phyloP scores from a whole-genome alignment of 1,139 yeast species.

The Kazachstania sp. region DNA sequence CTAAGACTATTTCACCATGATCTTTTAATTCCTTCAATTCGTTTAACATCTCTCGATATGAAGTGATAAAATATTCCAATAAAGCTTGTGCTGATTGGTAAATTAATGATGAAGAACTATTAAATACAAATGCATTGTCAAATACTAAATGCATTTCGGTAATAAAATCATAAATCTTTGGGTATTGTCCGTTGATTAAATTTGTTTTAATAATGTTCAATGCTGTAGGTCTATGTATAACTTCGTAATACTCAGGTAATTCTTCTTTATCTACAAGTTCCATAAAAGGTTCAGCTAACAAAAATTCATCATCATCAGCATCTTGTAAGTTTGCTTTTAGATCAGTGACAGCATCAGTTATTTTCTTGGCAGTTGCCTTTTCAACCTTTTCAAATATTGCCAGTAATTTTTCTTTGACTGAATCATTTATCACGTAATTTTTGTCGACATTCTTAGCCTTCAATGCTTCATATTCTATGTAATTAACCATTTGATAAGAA shows the following conservation, averaged over 20 bases:
- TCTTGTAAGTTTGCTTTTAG: constrained; percentile 11
- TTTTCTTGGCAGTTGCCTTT: constrained; percentile 35
- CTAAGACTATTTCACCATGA: constrained; percentile 28
- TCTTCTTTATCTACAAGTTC: constrained; percentile 47
- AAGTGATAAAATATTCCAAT: constrained; percentile 23
- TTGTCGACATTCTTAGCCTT: constrained; percentile 30
- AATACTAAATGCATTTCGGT: constrained; percentile 45
- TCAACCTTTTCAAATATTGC: constrained; percentile 35
- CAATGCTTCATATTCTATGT: constrained; percentile 27
- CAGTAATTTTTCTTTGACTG: constrained; percentile 21
- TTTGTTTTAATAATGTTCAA: constrained; percentile 40
- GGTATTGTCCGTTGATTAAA: constrained; percentile 38
- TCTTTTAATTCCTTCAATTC: constrained; percentile 26
- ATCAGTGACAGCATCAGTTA: constrained; percentile 13
- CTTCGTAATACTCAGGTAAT: constrained; percentile 51
- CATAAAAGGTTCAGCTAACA: constrained; percentile 48
- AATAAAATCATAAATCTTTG: constrained; percentile 41
- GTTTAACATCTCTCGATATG: constrained; percentile 23
- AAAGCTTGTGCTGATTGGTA: constrained; percentile 49
- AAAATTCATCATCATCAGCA: constrained; percentile 23
- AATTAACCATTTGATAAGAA: constrained; percentile 35
- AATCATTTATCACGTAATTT: constrained; percentile 25
- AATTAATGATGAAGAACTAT: constrained; percentile 47
- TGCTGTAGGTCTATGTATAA: constrained; percentile 50
- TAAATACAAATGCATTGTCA: constrained; percentile 50